phyloP scores from a whole-genome alignment of 345 rosid species.

The Balakata baccata region DNA sequence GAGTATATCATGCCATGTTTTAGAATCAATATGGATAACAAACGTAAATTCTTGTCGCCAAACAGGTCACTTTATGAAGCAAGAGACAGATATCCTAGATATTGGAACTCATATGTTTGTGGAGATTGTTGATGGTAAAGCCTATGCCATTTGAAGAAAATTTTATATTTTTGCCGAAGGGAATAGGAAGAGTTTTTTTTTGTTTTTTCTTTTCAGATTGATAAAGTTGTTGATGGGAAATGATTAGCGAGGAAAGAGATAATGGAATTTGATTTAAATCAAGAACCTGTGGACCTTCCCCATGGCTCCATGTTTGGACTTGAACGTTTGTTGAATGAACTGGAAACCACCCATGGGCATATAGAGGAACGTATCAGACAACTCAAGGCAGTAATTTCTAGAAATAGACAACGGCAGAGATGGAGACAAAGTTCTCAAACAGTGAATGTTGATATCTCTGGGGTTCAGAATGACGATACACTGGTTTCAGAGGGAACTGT shows the following conservation, averaged over 20 bases:
- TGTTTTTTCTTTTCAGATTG: not conserved
- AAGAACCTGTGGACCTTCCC: conserved; percentile 35
- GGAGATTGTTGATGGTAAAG: not conserved
- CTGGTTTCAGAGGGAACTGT: conserved; percentile 9
- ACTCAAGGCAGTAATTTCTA: conserved; percentile 46
- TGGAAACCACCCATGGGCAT: conserved; percentile 43
- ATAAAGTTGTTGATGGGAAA: conserved; percentile 11
- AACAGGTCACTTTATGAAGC: not conserved
- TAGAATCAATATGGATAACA: not conserved
- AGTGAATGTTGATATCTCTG: conserved; percentile 14
- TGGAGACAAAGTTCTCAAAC: conserved; percentile 28
- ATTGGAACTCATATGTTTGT: not conserved
- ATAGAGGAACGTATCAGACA: conserved; percentile 59
- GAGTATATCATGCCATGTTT: conserved; percentile 1
- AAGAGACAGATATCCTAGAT: not conserved
- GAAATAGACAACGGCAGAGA: conserved; percentile 44
- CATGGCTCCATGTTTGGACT: conserved; percentile 29
- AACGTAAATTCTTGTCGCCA: not conserved
- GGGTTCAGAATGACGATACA: conserved; percentile 18
- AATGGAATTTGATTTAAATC: conserved; percentile 59
- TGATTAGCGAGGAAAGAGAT: conserved; percentile 25
- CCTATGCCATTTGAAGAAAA: not conserved
- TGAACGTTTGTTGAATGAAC: conserved; percentile 39
- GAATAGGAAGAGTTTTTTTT: not conserved
- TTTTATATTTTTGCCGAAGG: not conserved